Percentiles rank a stretch among this genome's conserved stretches.
These are phyloP conservation scores for Intubia oerlemansii DNA, from an alignment of 2,329 filamentous ascomycete genomes.

Conservation along the genomic window DNA sequence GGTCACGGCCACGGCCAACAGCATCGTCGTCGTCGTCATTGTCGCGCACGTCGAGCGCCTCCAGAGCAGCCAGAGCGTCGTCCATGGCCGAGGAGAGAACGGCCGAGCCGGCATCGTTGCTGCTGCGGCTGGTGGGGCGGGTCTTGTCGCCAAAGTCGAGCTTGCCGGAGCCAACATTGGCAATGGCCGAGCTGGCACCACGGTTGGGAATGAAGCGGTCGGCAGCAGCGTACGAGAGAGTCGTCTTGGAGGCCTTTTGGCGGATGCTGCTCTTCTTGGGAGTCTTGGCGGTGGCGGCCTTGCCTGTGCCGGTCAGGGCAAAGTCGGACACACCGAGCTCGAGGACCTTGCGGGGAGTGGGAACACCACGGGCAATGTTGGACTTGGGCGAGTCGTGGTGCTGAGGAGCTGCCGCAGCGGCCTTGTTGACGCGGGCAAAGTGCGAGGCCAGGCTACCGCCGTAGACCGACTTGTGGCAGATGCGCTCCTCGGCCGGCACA, in stretches of 20 bases:
- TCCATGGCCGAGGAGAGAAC: constrained; percentile 63
- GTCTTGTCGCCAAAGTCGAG: constrained; percentile 49
- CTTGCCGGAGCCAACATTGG: constrained; percentile 66
- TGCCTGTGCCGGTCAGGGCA: constrained; percentile 66
- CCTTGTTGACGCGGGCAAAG: constrained; percentile 50
- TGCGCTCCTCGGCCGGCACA: constrained; percentile 27
- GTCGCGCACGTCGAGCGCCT: constrained; percentile 46
- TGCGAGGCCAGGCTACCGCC: constrained; percentile 60
- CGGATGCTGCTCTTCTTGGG: constrained; percentile 38
- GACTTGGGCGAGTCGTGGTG: constrained; percentile 87
- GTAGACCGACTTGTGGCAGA: constrained; percentile 51
- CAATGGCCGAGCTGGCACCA: constrained; percentile 68
- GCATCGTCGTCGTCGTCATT: constrained; percentile 50
- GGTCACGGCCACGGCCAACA: constrained; percentile 42
- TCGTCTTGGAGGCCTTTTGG: constrained; percentile 48
- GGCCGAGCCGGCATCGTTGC: constrained; percentile 42
- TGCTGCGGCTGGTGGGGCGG: constrained; percentile 42
- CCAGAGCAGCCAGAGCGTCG: constrained; percentile 59
- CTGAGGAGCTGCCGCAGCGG: constrained; percentile 26
- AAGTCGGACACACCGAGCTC: constrained; percentile 89
- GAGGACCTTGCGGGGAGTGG: constrained; percentile 61
- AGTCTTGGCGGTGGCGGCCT: constrained; percentile 29
- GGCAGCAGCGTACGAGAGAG: constrained; percentile 54
- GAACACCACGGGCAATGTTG: constrained; percentile 60
- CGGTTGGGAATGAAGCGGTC: constrained; percentile 97